phyloP scores from a whole-genome alignment of 495 filamentous ascomycete genomes.

The Cairneyella variabilis region DNA sequence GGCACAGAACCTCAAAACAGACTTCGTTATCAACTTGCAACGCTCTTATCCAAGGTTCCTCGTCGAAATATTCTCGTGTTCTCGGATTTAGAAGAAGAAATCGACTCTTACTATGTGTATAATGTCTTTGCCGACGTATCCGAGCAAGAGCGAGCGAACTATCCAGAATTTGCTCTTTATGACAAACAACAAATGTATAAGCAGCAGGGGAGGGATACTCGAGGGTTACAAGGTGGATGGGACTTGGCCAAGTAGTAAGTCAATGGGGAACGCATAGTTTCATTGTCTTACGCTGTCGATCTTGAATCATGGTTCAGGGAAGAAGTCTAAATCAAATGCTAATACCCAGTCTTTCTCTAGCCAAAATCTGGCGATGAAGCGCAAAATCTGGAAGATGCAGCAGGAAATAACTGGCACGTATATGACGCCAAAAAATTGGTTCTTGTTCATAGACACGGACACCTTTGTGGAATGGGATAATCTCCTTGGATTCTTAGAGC shows the following conservation, averaged over 20 bases:
- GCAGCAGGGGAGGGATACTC: constrained; percentile 8
- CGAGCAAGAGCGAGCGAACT: background rate
- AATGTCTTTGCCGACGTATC: constrained; percentile 9
- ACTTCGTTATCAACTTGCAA: background rate
- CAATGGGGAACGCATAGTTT: background rate
- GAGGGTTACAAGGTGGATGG: constrained; percentile 11
- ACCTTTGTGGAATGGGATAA: too few relatives aligned
- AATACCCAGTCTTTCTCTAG: background rate
- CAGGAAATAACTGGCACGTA: too few relatives aligned
- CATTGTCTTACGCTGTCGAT: background rate
- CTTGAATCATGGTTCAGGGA: background rate
- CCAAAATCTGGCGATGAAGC: constrained; percentile 65
- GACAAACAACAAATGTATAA: constrained; percentile 1
- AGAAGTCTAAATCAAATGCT: background rate
- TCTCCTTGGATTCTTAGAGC: too few relatives aligned
- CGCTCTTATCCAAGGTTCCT: constrained; percentile 3
- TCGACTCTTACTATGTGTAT: background rate
- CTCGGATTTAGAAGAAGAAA: constrained; percentile 16
- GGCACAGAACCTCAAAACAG: constrained; percentile 8
- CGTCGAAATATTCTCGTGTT: constrained; percentile 12
- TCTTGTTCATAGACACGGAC: too few relatives aligned
- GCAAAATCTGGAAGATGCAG: constrained; percentile 68
- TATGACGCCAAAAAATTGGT: too few relatives aligned
- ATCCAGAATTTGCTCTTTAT: constrained; percentile 10
- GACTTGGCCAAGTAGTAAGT: constrained; percentile 11